Conservation (phyloP, 2,329 filamentous ascomycete species). For the Stemphylium beticola region DNA sequence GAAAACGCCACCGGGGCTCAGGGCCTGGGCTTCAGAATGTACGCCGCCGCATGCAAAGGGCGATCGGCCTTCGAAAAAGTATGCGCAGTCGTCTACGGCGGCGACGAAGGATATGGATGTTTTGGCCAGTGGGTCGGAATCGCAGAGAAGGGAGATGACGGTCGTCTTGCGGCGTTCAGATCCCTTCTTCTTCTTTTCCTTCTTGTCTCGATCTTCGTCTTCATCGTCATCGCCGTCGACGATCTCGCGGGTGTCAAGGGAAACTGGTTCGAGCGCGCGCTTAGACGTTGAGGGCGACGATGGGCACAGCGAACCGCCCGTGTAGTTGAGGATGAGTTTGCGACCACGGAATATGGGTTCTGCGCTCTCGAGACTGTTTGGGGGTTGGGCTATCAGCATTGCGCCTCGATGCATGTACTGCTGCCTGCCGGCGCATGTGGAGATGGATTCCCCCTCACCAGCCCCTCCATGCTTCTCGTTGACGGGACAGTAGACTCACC, state of each 20-base stretch:
- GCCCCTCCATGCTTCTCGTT: neutral
- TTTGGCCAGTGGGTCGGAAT: conserved; percentile 74
- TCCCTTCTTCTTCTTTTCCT: conserved; percentile 55
- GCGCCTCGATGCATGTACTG: neutral
- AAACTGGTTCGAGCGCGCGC: conserved; percentile 32
- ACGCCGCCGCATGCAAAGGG: conserved; percentile 81
- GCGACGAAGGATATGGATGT: conserved; percentile 84
- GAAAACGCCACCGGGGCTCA: conserved; percentile 78
- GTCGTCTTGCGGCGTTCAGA: conserved; percentile 72
- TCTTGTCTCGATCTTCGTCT: conserved; percentile 46
- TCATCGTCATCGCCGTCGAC: conserved; percentile 51
- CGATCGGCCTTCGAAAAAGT: conserved; percentile 93
- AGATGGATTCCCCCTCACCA: neutral
- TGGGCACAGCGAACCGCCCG: conserved; percentile 57
- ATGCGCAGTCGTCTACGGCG: conserved; percentile 88
- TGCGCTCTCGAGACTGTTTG: conserved; percentile 60
- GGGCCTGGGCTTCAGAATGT: conserved; percentile 62
- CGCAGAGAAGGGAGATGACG: conserved; percentile 91
- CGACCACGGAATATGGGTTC: conserved; percentile 67
- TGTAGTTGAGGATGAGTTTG: conserved; percentile 63
- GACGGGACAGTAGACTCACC: conserved; percentile 58
- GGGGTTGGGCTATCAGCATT: conserved; percentile 21
- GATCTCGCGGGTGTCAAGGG: conserved; percentile 41
- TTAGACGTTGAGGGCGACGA: conserved; percentile 31
- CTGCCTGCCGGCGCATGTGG: conserved; percentile 1